Evolutionary conservation across 257 asterid species (phyloP).

Genomic region (Solanum etuberosum): DNA sequence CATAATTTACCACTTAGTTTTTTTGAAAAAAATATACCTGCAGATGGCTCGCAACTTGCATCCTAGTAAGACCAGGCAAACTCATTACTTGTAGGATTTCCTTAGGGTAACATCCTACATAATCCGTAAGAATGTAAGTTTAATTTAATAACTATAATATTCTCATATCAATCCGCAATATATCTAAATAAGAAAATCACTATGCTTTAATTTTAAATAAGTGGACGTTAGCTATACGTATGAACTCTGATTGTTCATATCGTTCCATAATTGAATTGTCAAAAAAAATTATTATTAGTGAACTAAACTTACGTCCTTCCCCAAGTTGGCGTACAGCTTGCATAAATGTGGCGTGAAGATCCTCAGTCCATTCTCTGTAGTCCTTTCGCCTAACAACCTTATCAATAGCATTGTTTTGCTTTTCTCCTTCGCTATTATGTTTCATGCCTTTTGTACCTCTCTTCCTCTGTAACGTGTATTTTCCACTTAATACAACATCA

Average conservation of each 20-base stretch:
- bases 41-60: slow-evolving; percentile 29
- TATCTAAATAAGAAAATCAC: background rate
- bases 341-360: slow-evolving; percentile 10
- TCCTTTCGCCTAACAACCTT: background rate
- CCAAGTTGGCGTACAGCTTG: slow-evolving; percentile 13
- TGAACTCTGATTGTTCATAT: background rate
- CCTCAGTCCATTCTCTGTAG: slow-evolving; percentile 14
- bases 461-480: background rate
- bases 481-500: background rate
- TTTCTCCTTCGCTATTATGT: background rate
- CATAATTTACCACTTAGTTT: background rate
- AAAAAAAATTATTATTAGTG: background rate
- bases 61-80: slow-evolving; percentile 17
- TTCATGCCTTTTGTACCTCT: background rate
- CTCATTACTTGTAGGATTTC: slow-evolving; percentile 14
- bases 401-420: background rate
- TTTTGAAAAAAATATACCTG: slow-evolving; percentile 1
- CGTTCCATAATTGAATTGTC: background rate
- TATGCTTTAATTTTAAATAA: background rate
- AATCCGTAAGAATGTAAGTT: background rate
- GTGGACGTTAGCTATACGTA: background rate
- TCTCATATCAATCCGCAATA: background rate
- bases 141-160: background rate
- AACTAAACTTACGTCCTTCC: slow-evolving; percentile 19
- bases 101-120: slow-evolving; percentile 17